These are phyloP conservation scores for Aspergillus sp. DNA, from an alignment of 2,329 filamentous ascomycete species.

Conservation along the genomic window DNA sequence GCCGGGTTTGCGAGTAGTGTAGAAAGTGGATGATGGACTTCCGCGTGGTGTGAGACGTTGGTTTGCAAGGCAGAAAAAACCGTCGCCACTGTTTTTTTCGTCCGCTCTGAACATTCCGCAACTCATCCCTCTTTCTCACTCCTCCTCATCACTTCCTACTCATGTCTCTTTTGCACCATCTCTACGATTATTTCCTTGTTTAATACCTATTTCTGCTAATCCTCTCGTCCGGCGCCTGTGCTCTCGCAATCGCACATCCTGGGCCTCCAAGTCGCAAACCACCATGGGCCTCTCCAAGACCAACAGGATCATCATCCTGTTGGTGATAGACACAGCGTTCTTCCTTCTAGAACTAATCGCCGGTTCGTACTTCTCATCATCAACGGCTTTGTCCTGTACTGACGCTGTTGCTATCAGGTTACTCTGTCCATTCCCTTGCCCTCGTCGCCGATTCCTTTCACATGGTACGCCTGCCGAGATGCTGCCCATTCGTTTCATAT, in stretches of 20 bases:
- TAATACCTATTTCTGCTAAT: neutral
- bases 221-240: neutral
- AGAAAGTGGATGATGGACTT: neutral
- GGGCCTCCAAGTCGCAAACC: constrained; percentile 24
- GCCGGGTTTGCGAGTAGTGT: no score
- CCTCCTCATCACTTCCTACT: neutral
- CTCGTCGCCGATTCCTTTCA: constrained; percentile 97
- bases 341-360: constrained; percentile 85
- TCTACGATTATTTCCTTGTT: neutral
- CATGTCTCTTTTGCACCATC: constrained; percentile 26
- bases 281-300: constrained; percentile 87
- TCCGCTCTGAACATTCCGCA: neutral
- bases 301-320: constrained; percentile 86
- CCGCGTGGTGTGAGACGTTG: neutral
- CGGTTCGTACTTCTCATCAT: constrained; percentile 45
- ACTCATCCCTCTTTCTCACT: neutral
- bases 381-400: constrained; percentile 8
- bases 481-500: no score
- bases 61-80: neutral
- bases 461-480: constrained; percentile 64
- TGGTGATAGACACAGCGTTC: constrained; percentile 85
- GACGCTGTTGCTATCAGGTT: constrained; percentile 50
- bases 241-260: constrained; percentile 11
- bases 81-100: neutral
- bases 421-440: constrained; percentile 85